Percentiles rank a stretch among this genome's conserved stretches.
These are phyloP conservation scores for Scedosporium minutisporum DNA, from an alignment of 2,329 filamentous ascomycete genomes.

Conservation along the genomic window DNA sequence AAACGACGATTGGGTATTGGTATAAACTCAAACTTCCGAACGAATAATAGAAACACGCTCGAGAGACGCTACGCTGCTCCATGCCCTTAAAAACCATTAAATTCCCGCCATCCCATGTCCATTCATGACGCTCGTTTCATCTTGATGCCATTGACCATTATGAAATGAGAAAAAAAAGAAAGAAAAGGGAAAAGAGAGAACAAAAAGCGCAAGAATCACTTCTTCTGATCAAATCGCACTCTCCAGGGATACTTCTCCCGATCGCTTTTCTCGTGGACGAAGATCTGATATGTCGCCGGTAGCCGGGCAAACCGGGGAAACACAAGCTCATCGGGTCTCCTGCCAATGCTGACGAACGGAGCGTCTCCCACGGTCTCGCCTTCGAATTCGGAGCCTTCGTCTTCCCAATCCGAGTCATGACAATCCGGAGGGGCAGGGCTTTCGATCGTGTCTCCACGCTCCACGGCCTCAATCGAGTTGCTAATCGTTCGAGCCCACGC, in stretches of 20 bases:
- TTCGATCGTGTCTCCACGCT: neutral
- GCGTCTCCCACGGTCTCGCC: neutral
- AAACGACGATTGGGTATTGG: neutral
- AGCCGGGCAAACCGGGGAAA: neutral
- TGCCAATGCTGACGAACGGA: neutral
- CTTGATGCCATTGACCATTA: neutral
- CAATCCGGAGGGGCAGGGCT: conserved; percentile 2
- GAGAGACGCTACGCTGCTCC: neutral
- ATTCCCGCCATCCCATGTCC: no score
- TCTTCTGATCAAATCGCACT: neutral
- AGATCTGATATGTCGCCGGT: conserved; percentile 2
- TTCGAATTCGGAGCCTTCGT: neutral
- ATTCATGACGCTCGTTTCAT: no score
- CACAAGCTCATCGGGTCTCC: neutral
- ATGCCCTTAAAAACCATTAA: neutral
- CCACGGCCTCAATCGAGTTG: neutral
- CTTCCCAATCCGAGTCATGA: conserved; percentile 4
- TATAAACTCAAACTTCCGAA: neutral
- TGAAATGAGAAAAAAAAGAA: neutral
- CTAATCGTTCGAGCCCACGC: conserved; percentile 3
- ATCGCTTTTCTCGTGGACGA: neutral
- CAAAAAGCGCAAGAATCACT: neutral
- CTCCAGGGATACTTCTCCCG: conserved; percentile 2
- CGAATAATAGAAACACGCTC: neutral
- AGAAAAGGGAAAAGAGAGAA: neutral